phyloP scores from a whole-genome alignment of 2,329 filamentous ascomycete genomes.

The Pseudogymnoascus sp. region DNA sequence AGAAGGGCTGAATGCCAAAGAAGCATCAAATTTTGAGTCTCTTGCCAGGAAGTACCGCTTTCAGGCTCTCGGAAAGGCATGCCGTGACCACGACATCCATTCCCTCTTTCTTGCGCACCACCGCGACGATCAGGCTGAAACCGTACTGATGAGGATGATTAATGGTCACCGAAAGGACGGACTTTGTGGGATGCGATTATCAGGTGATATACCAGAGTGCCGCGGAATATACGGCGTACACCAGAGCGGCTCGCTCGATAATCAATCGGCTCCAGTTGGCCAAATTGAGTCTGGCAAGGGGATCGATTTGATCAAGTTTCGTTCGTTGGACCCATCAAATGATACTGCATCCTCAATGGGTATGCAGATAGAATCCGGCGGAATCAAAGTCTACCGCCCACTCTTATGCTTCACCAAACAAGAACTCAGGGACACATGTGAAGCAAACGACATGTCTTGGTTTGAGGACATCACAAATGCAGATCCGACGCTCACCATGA shows the following conservation, averaged over 20 bases:
- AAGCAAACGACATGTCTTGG: conserved; percentile 59
- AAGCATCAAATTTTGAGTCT: conserved; percentile 63
- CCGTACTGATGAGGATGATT: conserved; percentile 69
- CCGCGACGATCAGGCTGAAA: conserved; percentile 84
- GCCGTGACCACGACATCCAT: conserved; percentile 40
- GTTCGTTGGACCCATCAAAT: background rate
- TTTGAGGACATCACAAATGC: conserved; percentile 79
- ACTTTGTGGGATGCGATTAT: conserved; percentile 57
- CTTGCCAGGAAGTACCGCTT: conserved; percentile 68
- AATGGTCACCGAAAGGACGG: conserved; percentile 61
- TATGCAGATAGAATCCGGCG: conserved; percentile 50
- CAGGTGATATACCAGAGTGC: conserved; percentile 74
- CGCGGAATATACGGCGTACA: conserved; percentile 64
- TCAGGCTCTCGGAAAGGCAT: conserved; percentile 55
- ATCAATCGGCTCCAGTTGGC: conserved; percentile 27
- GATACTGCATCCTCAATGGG: conserved; percentile 10
- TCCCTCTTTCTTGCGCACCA: conserved; percentile 78
- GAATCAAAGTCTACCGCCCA: conserved; percentile 59
- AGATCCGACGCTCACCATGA: conserved; percentile 64
- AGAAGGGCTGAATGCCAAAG: conserved; percentile 30
- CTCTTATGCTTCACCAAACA: conserved; percentile 64
- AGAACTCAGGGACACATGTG: conserved; percentile 65
- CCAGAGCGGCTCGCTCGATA: conserved; percentile 50
- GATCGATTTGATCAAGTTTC: background rate
- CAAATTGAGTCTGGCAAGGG: background rate